Evolutionary conservation across 345 rosid species (phyloP).

Genomic region (Sonneratia alba): DNA sequence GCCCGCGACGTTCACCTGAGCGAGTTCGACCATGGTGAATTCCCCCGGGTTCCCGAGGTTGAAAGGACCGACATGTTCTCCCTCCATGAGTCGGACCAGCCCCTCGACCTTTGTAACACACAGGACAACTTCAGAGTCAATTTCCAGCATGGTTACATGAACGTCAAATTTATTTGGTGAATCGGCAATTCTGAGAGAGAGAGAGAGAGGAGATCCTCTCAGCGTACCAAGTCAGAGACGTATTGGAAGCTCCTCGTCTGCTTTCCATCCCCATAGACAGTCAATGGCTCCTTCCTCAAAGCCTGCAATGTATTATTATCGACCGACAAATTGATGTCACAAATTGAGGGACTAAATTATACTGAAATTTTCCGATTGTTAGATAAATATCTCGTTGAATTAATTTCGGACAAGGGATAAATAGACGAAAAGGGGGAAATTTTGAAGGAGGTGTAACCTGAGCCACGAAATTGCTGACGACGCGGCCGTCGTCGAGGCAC

Average conservation of each 20-base stretch:
- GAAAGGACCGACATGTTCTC: slow-evolving; percentile 92
- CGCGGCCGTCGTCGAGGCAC: slow-evolving; percentile 89
- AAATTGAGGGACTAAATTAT: no score
- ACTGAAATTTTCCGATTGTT: not conserved
- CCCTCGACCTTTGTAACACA: slow-evolving; percentile 68
- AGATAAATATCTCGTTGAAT: not conserved
- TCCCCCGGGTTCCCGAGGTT: slow-evolving; percentile 76
- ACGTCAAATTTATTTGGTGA: no score
- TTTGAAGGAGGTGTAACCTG: slow-evolving; percentile 25
- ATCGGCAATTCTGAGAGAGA: no score
- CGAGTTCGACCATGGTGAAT: slow-evolving; percentile 90
- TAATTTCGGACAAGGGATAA: not conserved
- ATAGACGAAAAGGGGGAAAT: no score
- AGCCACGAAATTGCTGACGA: slow-evolving; percentile 82
- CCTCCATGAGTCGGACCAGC: slow-evolving; percentile 89
- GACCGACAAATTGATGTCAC: no score
- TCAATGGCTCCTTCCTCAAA: slow-evolving; percentile 70
- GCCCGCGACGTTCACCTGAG: slow-evolving; percentile 37
- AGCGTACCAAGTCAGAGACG: slow-evolving; percentile 66
- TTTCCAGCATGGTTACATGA: no score
- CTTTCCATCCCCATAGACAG: slow-evolving; percentile 87
- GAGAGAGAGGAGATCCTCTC: no score
- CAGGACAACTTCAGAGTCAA: no score
- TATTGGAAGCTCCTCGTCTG: slow-evolving; percentile 86
- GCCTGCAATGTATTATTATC: slow-evolving; percentile 28